Percentiles rank a stretch among this genome's conserved stretches.
These are phyloP conservation scores for Monosporascus sp. DNA, from an alignment of 2,329 filamentous ascomycete species.

Conservation along the genomic window DNA sequence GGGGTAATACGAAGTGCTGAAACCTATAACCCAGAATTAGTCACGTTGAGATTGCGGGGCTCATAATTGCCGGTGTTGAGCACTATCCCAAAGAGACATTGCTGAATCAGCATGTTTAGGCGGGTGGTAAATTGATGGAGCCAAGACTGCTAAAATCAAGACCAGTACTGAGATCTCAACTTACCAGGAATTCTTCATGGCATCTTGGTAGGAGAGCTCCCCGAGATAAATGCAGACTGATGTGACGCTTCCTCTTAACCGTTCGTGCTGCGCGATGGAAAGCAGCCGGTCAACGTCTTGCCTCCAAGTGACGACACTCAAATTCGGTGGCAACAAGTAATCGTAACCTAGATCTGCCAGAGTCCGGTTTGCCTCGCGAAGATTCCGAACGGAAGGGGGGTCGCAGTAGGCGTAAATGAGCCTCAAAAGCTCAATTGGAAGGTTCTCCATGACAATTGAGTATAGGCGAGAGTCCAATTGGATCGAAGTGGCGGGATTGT, in stretches of 20 bases:
- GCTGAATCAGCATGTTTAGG: not conserved
- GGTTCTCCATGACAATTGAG: conserved; percentile 21
- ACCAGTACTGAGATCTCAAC: conserved; percentile 2
- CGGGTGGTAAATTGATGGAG: not conserved
- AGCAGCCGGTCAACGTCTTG: conserved; percentile 40
- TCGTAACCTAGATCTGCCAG: conserved; percentile 38
- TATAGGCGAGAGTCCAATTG: not conserved
- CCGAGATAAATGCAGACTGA: conserved; percentile 41
- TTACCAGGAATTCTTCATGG: conserved; percentile 25
- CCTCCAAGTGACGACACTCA: conserved; percentile 38
- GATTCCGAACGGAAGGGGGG: conserved; percentile 29
- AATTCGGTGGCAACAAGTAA: conserved; percentile 34
- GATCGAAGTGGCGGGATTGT: not conserved
- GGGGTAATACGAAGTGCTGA: conserved; percentile 32
- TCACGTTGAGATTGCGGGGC: conserved; percentile 2
- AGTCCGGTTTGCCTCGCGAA: conserved; percentile 34
- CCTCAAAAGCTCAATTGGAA: conserved; percentile 35
- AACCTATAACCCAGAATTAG: conserved; percentile 17
- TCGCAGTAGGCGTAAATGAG: conserved; percentile 38
- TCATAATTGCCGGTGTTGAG: not conserved
- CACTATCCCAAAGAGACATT: not conserved
- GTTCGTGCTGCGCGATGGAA: conserved; percentile 36
- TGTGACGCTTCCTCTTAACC: conserved; percentile 35
- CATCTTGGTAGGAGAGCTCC: conserved; percentile 35
- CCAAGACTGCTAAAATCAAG: not conserved